These are phyloP conservation scores for Bryopsis sp. DNA, from an alignment of 139 green algal species.

Conservation along the genomic window DNA sequence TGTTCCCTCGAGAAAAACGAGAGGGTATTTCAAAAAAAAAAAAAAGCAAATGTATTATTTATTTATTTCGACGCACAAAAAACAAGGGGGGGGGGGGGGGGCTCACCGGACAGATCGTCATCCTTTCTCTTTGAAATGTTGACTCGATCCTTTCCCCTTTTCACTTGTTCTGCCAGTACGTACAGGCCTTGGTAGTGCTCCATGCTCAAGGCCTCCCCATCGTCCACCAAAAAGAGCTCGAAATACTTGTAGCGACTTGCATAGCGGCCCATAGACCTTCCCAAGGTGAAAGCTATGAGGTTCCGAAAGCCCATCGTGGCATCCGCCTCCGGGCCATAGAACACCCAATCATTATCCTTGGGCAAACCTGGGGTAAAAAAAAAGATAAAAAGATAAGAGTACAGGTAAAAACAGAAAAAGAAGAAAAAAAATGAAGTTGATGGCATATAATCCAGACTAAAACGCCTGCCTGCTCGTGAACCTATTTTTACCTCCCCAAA, in stretches of 20 bases:
- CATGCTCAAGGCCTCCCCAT: conserved; percentile 9
- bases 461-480: too few relatives aligned
- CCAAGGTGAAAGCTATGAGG: conserved; percentile 35
- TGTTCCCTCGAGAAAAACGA: too few relatives aligned
- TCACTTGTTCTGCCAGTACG: conserved; percentile 21
- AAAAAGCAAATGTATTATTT: too few relatives aligned
- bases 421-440: background rate
- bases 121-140: conserved; percentile 16
- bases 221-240: conserved; percentile 35
- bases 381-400: background rate
- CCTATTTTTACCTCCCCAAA: too few relatives aligned
- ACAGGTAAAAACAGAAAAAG: background rate
- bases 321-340: conserved; percentile 44
- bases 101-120: conserved; percentile 9
- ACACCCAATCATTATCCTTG: conserved; percentile 34
- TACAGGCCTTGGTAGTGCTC: conserved; percentile 29
- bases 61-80: too few relatives aligned
- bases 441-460: too few relatives aligned
- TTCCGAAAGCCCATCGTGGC: conserved; percentile 36
- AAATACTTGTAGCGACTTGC: conserved; percentile 30
- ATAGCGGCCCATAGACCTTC: conserved; percentile 28
- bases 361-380: conserved; percentile 23
- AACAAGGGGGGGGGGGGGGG: too few relatives aligned
- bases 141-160: conserved; percentile 17
- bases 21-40: too few relatives aligned